phyloP scores from a whole-genome alignment of 1,284 basidiomycete genomes.

The Ustilago trichophora region DNA sequence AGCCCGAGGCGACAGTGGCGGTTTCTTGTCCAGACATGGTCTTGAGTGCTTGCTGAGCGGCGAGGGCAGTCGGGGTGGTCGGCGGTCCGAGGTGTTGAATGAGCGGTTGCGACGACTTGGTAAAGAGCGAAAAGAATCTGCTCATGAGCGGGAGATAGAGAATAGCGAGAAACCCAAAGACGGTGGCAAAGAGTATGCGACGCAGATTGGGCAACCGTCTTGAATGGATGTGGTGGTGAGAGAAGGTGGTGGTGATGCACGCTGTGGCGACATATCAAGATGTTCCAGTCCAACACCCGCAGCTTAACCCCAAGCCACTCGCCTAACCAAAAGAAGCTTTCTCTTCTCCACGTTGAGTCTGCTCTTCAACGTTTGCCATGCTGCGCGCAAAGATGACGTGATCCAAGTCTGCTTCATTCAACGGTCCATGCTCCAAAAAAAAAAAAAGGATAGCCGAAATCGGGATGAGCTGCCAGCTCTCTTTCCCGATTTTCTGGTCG shows the following conservation, averaged over 20 bases:
- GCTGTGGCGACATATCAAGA: slow-evolving; percentile 4
- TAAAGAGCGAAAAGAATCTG: slow-evolving; percentile 53
- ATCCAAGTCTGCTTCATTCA: not conserved
- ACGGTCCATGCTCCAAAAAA: not conserved
- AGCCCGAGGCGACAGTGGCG: slow-evolving; percentile 58
- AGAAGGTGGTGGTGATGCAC: not conserved
- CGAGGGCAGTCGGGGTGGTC: slow-evolving; percentile 42
- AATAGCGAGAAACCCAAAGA: slow-evolving; percentile 14
- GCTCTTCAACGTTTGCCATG: not conserved
- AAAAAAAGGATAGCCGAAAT: slow-evolving; percentile 27
- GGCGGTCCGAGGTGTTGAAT: slow-evolving; percentile 48
- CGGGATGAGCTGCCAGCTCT: not conserved
- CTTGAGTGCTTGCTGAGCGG: slow-evolving; percentile 38
- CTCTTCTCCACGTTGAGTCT: slow-evolving; percentile 3
- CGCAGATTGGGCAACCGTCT: slow-evolving; percentile 25
- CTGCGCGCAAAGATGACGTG: slow-evolving; percentile 16
- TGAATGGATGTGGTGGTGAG: not conserved
- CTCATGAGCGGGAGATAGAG: slow-evolving; percentile 37
- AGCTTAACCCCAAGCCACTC: no score
- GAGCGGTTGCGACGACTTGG: slow-evolving; percentile 40
- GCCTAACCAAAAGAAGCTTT: no score
- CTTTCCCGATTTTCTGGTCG: not conserved
- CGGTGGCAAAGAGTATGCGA: slow-evolving; percentile 10
- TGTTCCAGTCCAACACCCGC: not conserved
- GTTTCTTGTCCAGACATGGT: slow-evolving; percentile 41